A percentile compares a stretch with the other conserved stretches of the same genome.
Evolutionary conservation across 129 eudicot genomes (phyloP).

Genomic region (Lactuca saligna): DNA sequence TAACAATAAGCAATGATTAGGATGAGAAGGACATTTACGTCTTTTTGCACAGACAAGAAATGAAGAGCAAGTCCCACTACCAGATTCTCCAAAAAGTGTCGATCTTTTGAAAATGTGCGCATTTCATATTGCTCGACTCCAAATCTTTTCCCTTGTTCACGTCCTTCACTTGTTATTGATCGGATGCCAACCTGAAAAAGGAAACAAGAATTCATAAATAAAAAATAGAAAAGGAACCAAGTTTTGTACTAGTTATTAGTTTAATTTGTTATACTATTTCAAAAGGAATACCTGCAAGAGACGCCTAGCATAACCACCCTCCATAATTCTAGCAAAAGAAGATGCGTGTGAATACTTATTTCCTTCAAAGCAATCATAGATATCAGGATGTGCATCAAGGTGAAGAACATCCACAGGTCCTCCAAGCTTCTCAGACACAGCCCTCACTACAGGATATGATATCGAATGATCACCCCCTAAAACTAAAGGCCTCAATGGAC

Average conservation of each 20-base stretch:
- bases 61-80: constrained; percentile 11
- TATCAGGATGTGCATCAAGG: constrained; percentile 98
- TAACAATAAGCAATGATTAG: constrained; percentile 9
- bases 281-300: constrained; percentile 64
- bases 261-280: not conserved
- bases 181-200: constrained; percentile 81
- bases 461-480: constrained; percentile 98
- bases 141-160: constrained; percentile 95
- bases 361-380: constrained; percentile 86
- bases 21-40: not conserved
- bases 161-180: constrained; percentile 88
- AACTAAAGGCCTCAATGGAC: constrained; percentile 82
- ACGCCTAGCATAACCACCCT: constrained; percentile 94
- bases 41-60: not conserved
- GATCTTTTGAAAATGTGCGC: constrained; percentile 93
- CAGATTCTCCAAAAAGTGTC: constrained; percentile 71
- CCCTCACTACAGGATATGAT: constrained; percentile 89
- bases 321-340: constrained; percentile 97
- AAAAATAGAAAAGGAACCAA: constrained; percentile 9
- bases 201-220: constrained; percentile 2
- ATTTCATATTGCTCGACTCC: constrained; percentile 98
- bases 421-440: constrained; percentile 97
- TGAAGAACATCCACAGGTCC: constrained; percentile 95
- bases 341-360: constrained; percentile 97
- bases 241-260: not conserved